Conservation (phyloP, 805 yeast species). For the Candida yuanshanica region DNA sequence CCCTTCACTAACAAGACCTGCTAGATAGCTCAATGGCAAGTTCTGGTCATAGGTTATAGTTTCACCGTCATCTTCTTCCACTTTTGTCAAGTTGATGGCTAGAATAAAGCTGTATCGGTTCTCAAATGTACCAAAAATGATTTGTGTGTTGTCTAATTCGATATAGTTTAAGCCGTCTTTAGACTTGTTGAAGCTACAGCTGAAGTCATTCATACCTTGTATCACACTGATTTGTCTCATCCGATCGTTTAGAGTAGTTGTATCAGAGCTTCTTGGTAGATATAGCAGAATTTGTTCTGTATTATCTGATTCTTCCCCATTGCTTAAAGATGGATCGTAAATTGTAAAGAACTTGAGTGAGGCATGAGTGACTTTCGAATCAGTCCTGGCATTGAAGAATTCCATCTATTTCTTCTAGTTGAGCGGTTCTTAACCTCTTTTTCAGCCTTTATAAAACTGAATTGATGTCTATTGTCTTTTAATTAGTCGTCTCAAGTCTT, state of each 20-base stretch:
- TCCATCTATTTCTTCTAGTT: too few species aligned
- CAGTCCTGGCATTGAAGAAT: conserved; percentile 14
- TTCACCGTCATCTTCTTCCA: conserved; percentile 12
- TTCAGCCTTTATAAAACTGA: too few species aligned
- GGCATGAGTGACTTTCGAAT: conserved; percentile 9
- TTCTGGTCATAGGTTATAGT: conserved; percentile 5
- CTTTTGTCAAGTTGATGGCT: conserved; percentile 15
- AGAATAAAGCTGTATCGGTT: conserved; percentile 23
- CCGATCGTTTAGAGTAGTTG: conserved; percentile 26
- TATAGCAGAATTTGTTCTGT: conserved; percentile 29
- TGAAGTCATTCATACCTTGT: conserved; percentile 28
- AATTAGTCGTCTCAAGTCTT: too few species aligned
- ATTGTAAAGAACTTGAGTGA: conserved; percentile 28
- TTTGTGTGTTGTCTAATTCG: conserved; percentile 24
- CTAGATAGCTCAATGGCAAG: conserved; percentile 25
- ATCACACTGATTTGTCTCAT: conserved; percentile 36
- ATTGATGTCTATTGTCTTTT: too few species aligned
- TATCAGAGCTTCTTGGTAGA: conserved; percentile 18
- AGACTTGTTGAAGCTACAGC: conserved; percentile 7
- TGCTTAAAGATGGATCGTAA: conserved; percentile 33
- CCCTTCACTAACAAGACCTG: conserved; percentile 21
- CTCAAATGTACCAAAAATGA: conserved; percentile 27
- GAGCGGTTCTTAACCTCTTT: too few species aligned
- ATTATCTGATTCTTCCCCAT: conserved; percentile 26
- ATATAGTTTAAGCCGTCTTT: conserved; percentile 11